Evolutionary conservation across 371 early-diverging fungal genomes (phyloP), one percentile per base, ranked within the genome.

Genomic region (Rhizomucor pusillus): DNA sequence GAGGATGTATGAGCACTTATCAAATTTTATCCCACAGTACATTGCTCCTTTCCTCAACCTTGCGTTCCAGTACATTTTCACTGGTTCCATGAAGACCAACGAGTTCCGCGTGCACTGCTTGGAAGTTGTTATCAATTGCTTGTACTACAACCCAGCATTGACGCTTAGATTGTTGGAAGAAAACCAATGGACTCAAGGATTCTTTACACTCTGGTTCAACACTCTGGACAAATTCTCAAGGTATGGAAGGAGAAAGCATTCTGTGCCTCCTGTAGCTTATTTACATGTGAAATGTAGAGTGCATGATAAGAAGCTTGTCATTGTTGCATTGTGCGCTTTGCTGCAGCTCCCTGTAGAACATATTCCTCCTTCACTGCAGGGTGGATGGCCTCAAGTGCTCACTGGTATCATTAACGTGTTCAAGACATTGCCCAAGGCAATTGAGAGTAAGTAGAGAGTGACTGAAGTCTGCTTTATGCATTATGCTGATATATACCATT

Each of bases 251-350:
- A 5, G 12, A 5, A 24, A 11, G 14, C 5, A 16, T 1, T 37
- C 11, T 13, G 11, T 51, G n/a, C n/a, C n/a, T 39, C 22, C 12
- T 51, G 39, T 20, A 51, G 22, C 20, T 0, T 3, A 29, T 29
- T 3, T 29, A 7, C 29, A 29, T 29, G 29, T 7, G 7, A 29
- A 29, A 29, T n/a, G n/a, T 45, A 79, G 94, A 47, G 96, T 97
- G 5, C 93, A 94, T 62, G 97, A 97, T 75, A 95, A 93, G 81
- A 92, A 91, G 73, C 80, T 95, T 13, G 80, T 81, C 10, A 90
- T 97, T 43, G 63, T 92, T 36, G 82, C 94, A 0, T 66, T 95
- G 24, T 88, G 86, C 50, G 65, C 90, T 0, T 56, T 97, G 16
- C 56, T 95, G 35, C 75, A 75, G 11, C 68, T 91, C 1, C 90